phyloP scores from a whole-genome alignment of 139 green algal species.

The Bryopsis sp. region DNA sequence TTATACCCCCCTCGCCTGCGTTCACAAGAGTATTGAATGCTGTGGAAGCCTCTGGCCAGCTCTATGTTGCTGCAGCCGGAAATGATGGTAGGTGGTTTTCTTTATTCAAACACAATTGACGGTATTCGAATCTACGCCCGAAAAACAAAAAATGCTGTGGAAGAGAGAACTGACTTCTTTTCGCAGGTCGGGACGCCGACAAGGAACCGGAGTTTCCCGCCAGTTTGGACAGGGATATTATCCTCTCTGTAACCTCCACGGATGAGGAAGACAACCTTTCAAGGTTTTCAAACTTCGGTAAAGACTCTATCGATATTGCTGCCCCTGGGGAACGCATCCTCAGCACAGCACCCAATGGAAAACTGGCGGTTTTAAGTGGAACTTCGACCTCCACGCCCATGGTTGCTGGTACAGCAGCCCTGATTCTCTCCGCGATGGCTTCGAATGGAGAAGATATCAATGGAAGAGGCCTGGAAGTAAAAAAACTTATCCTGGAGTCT shows the following conservation, averaged over 20 bases:
- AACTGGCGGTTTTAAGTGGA: not conserved
- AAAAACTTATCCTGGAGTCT: slow-evolving; percentile 8
- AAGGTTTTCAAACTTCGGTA: slow-evolving; percentile 2
- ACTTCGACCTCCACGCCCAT: slow-evolving; percentile 12
- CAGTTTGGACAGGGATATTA: not conserved
- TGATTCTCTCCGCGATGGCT: not conserved
- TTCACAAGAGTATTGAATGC: slow-evolving; percentile 5
- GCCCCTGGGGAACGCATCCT: slow-evolving; percentile 1
- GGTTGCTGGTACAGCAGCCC: slow-evolving; percentile 11
- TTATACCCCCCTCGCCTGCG: not conserved
- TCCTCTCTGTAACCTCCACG: slow-evolving; percentile 9
- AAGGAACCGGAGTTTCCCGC: not conserved
- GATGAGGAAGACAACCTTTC: not conserved
- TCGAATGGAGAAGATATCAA: not conserved
- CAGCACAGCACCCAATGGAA: not conserved
- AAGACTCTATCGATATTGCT: slow-evolving; percentile 1
- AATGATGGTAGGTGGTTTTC: not conserved
- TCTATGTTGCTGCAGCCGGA: slow-evolving; percentile 13
- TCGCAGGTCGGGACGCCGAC: not conserved
- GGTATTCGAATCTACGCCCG: too few relatives aligned
- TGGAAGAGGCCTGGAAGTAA: slow-evolving; percentile 2
- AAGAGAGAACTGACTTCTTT: not conserved
- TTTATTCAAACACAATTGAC: too few relatives aligned
- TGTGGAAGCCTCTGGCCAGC: not conserved
- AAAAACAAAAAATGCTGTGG: not conserved